Evolutionary conservation across 1,139 yeast species (phyloP).

Genomic region (Pichia cactophila): DNA sequence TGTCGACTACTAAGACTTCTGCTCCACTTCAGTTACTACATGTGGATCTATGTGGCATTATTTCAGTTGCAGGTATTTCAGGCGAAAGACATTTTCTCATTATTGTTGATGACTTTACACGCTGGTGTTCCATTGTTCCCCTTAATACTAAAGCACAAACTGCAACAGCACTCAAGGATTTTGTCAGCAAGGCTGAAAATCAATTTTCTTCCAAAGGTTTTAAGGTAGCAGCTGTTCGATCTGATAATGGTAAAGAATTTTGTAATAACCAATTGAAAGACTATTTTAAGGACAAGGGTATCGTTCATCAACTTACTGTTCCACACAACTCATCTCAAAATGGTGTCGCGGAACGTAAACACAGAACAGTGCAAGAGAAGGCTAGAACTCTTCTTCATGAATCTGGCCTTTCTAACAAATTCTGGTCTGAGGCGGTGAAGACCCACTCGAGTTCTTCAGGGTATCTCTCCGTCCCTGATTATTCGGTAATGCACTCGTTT

Average conservation of each 20-base stretch:
- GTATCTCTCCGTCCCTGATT: not conserved
- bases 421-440: conserved; percentile 4
- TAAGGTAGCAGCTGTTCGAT: not conserved
- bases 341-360: conserved; percentile 8
- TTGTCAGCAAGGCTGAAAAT: not conserved
- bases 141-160: not conserved
- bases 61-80: not conserved
- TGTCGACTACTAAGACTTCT: not conserved
- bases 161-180: not conserved
- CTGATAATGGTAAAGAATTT: conserved; percentile 1
- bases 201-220: not conserved
- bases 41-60: not conserved
- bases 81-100: not conserved
- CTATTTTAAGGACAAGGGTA: not conserved
- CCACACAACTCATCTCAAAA: conserved; percentile 1
- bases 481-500: not conserved
- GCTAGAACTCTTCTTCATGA: not conserved
- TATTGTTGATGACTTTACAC: not conserved
- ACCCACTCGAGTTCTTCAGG: not conserved
- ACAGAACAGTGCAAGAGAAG: conserved; percentile 5
- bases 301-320: conserved; percentile 2
- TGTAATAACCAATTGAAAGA: not conserved
- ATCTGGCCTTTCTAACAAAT: not conserved
- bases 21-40: not conserved
- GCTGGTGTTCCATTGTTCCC: not conserved